Conservation (phyloP, 257 asterid genomes). For the Salvia hispanica region DNA sequence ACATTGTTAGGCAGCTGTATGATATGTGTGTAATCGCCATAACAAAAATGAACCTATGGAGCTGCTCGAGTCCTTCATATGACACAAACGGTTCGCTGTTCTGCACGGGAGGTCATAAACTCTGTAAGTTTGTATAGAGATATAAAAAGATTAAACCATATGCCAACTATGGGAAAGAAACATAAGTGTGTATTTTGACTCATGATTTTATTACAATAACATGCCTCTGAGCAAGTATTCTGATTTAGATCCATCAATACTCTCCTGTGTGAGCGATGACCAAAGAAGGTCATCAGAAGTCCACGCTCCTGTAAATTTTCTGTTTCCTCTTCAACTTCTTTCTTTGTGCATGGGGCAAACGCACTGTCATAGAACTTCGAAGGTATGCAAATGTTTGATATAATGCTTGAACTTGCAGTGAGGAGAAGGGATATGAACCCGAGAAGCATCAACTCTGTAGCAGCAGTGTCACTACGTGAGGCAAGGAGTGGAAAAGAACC, state of each 20-base stretch:
- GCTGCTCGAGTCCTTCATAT: slow-evolving; percentile 98
- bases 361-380: slow-evolving; percentile 67
- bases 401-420: slow-evolving; percentile 88
- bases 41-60: slow-evolving; percentile 94
- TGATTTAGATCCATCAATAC: slow-evolving; percentile 55
- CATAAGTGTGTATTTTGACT: not conserved
- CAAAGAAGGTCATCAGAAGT: slow-evolving; percentile 52
- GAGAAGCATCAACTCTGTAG: slow-evolving; percentile 96
- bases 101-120: slow-evolving; percentile 46
- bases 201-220: slow-evolving; percentile 28
- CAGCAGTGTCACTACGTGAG: slow-evolving; percentile 15
- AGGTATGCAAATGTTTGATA: slow-evolving; percentile 86
- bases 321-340: slow-evolving; percentile 55
- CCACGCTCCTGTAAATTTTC: slow-evolving; percentile 57
- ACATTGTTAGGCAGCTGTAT: slow-evolving; percentile 96
- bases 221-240: slow-evolving; percentile 77
- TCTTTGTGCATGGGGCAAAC: slow-evolving; percentile 82
- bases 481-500: not conserved
- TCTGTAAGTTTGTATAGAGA: not conserved
- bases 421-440: slow-evolving; percentile 96
- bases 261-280: slow-evolving; percentile 57
- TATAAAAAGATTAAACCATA: slow-evolving; percentile 1
- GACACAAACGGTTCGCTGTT: slow-evolving; percentile 87
- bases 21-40: slow-evolving; percentile 95
- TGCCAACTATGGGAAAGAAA: slow-evolving; percentile 3